These are phyloP conservation scores for Hymenoscyphus scutula DNA, from an alignment of 2,329 filamentous ascomycete genomes.

Conservation along the genomic window DNA sequence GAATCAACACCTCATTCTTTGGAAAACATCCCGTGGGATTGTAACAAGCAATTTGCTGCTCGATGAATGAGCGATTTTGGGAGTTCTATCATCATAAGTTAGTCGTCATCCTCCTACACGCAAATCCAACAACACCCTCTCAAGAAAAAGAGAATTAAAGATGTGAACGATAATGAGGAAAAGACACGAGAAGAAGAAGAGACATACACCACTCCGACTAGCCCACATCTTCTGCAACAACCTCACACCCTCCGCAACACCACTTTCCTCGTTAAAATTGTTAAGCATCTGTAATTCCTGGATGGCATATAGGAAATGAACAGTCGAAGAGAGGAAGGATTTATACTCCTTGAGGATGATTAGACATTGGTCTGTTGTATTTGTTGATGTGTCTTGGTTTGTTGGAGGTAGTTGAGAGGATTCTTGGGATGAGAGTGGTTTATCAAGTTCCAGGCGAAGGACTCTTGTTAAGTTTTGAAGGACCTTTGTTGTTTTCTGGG, in stretches of 20 bases:
- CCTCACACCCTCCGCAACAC: conserved; percentile 26
- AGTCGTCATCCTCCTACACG: conserved; percentile 3
- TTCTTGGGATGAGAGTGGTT: conserved; percentile 13
- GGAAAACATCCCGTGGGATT: conserved; percentile 30
- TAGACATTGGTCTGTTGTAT: conserved; percentile 15
- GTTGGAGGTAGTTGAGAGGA: neutral
- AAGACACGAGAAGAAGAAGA: neutral
- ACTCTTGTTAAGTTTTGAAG: conserved; percentile 17
- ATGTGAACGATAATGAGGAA: neutral
- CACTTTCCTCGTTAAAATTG: conserved; percentile 24
- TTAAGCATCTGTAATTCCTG: conserved; percentile 31
- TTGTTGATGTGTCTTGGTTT: neutral
- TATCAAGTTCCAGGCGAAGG: conserved; percentile 29
- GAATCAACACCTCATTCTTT: conserved; percentile 34
- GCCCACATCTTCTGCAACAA: conserved; percentile 37
- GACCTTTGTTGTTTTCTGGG: conserved; percentile 12
- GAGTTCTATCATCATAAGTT: conserved; percentile 26
- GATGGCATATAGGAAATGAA: conserved; percentile 30
- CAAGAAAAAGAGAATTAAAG: too few relatives aligned
- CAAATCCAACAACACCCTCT: too few relatives aligned
- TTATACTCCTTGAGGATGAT: conserved; percentile 28
- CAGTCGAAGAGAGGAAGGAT: conserved; percentile 30
- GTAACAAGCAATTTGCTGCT: conserved; percentile 35
- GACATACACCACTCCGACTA: conserved; percentile 33
- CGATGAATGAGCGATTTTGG: conserved; percentile 36